phyloP scores from a whole-genome alignment of 306 rosid species.

The Vigna radiata region DNA sequence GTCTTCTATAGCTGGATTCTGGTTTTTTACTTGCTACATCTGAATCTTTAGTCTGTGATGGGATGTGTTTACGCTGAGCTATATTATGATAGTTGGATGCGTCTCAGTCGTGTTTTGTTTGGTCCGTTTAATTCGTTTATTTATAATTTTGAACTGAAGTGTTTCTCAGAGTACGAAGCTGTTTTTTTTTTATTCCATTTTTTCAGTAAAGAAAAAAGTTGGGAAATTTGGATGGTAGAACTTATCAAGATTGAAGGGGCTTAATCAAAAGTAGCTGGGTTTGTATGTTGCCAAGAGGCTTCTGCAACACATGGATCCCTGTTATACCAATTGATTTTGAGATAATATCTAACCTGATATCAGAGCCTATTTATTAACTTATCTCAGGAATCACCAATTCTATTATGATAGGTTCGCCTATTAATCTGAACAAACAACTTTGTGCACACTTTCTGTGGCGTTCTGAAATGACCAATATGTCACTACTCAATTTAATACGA shows the following conservation, averaged over 20 bases:
- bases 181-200: not conserved
- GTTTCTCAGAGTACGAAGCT: slow-evolving; percentile 24
- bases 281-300: slow-evolving; percentile 11
- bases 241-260: not conserved
- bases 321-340: not conserved
- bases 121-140: slow-evolving; percentile 21
- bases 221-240: not conserved
- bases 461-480: not conserved
- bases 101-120: slow-evolving; percentile 4
- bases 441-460: not conserved
- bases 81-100: not conserved
- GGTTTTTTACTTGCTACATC: not conserved
- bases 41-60: not conserved
- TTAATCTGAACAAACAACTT: not conserved
- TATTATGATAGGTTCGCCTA: too few species aligned
- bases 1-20: not conserved
- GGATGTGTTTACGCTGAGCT: slow-evolving; percentile 12
- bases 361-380: too few species aligned
- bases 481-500: not conserved
- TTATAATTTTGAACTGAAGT: not conserved
- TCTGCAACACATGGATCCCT: not conserved
- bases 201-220: not conserved
- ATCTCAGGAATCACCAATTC: too few species aligned
- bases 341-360: too few species aligned
- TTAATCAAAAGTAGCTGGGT: not conserved